These are phyloP conservation scores for Dioszegia aurantiaca DNA, from an alignment of 768 basidiomycete genomes.

Conservation along the genomic window DNA sequence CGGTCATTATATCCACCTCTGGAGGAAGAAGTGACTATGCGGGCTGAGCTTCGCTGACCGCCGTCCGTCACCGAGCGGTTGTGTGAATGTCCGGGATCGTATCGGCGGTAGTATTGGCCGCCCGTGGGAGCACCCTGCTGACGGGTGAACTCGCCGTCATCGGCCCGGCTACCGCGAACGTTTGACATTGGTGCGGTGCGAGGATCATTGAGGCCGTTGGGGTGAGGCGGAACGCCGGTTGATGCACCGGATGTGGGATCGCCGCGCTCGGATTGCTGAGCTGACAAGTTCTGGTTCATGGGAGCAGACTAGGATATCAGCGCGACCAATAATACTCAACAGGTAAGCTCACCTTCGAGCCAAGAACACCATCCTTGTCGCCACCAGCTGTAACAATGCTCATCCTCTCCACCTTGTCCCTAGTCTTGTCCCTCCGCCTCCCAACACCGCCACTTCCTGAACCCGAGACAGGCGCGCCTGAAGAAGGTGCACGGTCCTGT, in stretches of 20 bases:
- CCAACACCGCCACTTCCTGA: constrained; percentile 27
- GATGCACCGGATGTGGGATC: constrained; percentile 35
- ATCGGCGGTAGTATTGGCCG: constrained; percentile 20
- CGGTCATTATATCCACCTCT: constrained; percentile 10
- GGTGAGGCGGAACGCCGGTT: constrained; percentile 29
- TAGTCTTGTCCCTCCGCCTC: constrained; percentile 39
- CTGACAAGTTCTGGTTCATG: constrained; percentile 35
- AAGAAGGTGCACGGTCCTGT: not conserved
- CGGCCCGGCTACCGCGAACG: constrained; percentile 22
- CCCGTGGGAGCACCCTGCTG: constrained; percentile 19
- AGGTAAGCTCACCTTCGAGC: constrained; percentile 34
- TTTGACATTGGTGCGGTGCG: constrained; percentile 34
- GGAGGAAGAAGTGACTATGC: constrained; percentile 11
- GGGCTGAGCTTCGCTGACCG: not conserved
- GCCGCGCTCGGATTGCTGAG: constrained; percentile 30
- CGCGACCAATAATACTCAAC: not conserved
- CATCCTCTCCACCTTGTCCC: constrained; percentile 44
- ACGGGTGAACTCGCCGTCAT: constrained; percentile 35
- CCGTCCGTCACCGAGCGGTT: constrained; percentile 8
- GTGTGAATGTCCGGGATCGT: constrained; percentile 16
- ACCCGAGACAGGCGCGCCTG: constrained; percentile 6
- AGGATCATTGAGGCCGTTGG: constrained; percentile 29
- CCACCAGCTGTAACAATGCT: constrained; percentile 35
- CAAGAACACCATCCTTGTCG: constrained; percentile 34
- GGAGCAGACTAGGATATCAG: constrained; percentile 36